These are phyloP conservation scores for Flueggea neowawraea DNA, from an alignment of 441 rosid genomes.

Conservation along the genomic window DNA sequence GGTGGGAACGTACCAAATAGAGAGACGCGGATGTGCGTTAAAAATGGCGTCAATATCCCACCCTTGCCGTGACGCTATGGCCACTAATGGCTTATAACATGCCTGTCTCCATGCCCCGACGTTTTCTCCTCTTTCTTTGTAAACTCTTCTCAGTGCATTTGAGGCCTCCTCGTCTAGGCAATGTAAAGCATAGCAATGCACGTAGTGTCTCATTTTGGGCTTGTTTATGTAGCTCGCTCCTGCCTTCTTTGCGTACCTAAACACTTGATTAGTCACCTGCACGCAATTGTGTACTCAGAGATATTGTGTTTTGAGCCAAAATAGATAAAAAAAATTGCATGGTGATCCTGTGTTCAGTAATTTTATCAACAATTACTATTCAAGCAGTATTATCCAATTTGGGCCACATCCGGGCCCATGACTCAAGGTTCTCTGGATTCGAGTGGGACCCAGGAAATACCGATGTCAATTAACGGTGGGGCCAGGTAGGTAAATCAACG, in stretches of 20 bases:
- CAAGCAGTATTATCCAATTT: too few species aligned
- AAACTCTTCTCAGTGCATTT: conserved; percentile 62
- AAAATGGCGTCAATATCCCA: conserved; percentile 96
- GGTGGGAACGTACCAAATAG: conserved; percentile 94
- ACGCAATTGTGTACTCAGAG: neutral
- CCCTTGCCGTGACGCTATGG: conserved; percentile 74
- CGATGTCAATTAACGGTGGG: too few species aligned
- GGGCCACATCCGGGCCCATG: too few species aligned
- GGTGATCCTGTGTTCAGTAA: too few species aligned
- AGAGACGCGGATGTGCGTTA: conserved; percentile 81
- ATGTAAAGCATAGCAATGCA: conserved; percentile 93
- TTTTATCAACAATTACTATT: too few species aligned
- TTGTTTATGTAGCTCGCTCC: conserved; percentile 97
- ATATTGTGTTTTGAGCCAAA: too few species aligned
- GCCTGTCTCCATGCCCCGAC: conserved; percentile 99
- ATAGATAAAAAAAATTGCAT: too few species aligned
- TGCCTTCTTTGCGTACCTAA: conserved; percentile 82
- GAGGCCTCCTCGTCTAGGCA: conserved; percentile 87
- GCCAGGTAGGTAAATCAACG: conserved; percentile 12
- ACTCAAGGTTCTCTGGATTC: too few species aligned
- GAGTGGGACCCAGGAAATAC: too few species aligned
- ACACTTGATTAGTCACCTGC: conserved; percentile 96
- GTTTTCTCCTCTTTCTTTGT: conserved; percentile 93
- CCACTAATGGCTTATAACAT: conserved; percentile 86
- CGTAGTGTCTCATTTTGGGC: conserved; percentile 98